phyloP scores from a whole-genome alignment of 768 basidiomycete species.

The Boletus pseudopeckii region DNA sequence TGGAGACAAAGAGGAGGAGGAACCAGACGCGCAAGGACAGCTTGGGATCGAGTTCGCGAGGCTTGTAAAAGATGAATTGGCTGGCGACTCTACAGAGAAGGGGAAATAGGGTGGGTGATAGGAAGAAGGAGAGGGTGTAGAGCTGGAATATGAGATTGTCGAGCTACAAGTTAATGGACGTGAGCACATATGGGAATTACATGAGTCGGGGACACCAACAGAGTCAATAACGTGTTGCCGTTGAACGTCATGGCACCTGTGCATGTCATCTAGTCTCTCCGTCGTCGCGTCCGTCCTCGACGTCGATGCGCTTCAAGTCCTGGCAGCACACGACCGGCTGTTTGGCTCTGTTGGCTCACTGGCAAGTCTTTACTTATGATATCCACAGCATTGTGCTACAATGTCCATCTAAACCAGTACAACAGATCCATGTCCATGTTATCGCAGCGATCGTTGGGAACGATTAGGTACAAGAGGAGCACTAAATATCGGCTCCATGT shows the following conservation, averaged over 20 bases:
- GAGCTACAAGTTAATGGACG: slow-evolving; percentile 42
- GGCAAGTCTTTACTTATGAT: too few species aligned
- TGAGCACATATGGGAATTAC: slow-evolving; percentile 5
- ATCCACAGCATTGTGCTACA: neutral
- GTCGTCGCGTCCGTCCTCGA: slow-evolving; percentile 8
- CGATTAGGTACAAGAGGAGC: slow-evolving; percentile 3
- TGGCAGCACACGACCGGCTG: slow-evolving; percentile 6
- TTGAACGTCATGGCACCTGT: slow-evolving; percentile 60
- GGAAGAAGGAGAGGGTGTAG: slow-evolving; percentile 72
- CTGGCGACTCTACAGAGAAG: slow-evolving; percentile 44
- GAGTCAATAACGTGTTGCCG: slow-evolving; percentile 69
- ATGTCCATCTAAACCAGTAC: neutral
- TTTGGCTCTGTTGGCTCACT: slow-evolving; percentile 29
- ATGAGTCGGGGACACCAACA: slow-evolving; percentile 37
- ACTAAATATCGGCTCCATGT: slow-evolving; percentile 21
- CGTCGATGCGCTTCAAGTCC: slow-evolving; percentile 3
- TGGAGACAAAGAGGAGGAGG: slow-evolving; percentile 54
- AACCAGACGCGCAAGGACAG: slow-evolving; percentile 70
- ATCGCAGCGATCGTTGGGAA: slow-evolving; percentile 4
- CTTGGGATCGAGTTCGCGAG: slow-evolving; percentile 61
- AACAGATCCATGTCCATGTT: slow-evolving; percentile 2
- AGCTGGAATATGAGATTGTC: slow-evolving; percentile 70
- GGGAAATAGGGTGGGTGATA: slow-evolving; percentile 57
- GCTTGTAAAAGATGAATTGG: slow-evolving; percentile 65
- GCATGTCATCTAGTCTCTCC: slow-evolving; percentile 46